Base-by-base conservation (phyloP, 2,329 filamentous ascomycete species). In the Aspergillus persii region DNA sequence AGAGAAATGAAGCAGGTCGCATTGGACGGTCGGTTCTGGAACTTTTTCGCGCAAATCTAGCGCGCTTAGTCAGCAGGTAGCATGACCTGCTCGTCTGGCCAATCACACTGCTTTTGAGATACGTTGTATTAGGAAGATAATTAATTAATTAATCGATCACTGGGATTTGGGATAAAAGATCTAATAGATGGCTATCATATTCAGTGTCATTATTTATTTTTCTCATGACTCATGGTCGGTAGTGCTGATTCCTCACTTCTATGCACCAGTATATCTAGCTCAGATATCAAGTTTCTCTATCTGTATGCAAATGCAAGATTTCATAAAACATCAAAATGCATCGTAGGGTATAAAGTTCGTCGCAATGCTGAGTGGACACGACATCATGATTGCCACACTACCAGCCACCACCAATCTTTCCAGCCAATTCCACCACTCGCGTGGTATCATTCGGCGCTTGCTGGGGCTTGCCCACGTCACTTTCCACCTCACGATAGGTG, bases 391-490 rank as follows among this genome's bases (percentile, higher is more conserved):
- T n/a, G 5, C n/a, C 4, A 8, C 30, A 61, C 77, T 83, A 98
- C 95, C 95, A 99, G 27, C 95, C 95, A 55, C 95, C 95, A 55
- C 93, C 95, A 68, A 93, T 90, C 76, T 92, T 95, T 57, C 92
- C 89, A 50, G 94, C 94, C 70, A 99, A 82, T 71, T 95, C 92
- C 59, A 92, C 89, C 46, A 96, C 93, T 60, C 88, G 86, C 71
- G 96, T 90, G 48, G 90, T 89, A 71, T 92, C 89, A 60, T 82
- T 82, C 80, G 75, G 81, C 15, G 73, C 67, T 6, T 63, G 68
- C 64, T 82, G 80, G 63, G 85, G 83, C 79, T 95, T 96, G 53
- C 95, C 95, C 48, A 99, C 92, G 73, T 98, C 92, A 78, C 94
- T 97, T 69, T 97, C 88, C 26, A 99, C 94, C 76, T 93, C 89